Base-by-base conservation (phyloP, 2,329 filamentous ascomycete genomes). In the Pseudodiploospora longispora region DNA sequence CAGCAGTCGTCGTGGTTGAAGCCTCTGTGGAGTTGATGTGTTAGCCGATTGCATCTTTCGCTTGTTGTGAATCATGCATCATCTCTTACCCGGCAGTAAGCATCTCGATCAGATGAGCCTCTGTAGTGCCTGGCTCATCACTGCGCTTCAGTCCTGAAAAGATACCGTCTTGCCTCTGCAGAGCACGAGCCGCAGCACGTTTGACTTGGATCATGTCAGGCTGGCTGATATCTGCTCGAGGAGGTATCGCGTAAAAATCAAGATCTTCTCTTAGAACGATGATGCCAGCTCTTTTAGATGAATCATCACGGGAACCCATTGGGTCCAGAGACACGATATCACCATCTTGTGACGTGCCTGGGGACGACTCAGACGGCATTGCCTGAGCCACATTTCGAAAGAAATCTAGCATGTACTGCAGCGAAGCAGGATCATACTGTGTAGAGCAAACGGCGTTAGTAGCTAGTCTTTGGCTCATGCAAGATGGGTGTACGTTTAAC, bases 381-480 rank as follows among this genome's bases (percentile, higher is more conserved):
- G 90, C 93, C 66, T 96, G 89, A 43, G 93, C 93, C 51, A 98
- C 91, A 53, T 83, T 83, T 52, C 93, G 85, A 73, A 98, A 98
- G 68, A 98, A 98, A 58, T 96, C 91, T 52, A 98, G 80, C 93
- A 98, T 98, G 70, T 97, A 98, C 68, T 97, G 89, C 44, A 98
- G 79, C 39, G 91, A 97, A 42, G 83, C 83, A 27, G 93, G 91
- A 66, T 98, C 93, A 70, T 97, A 98, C 93, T 98, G 70, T 55
- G 34, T 12, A 10, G 4, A 6, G 4, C 32, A 30, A 44, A 27
- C 31, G 5, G 32, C n/a, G 28, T 10, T 31, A 38, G n/a, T 10
- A 31, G 10, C 6, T 27, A 42, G 30, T 10, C 8, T 32, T 19
- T 19, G 10, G 19, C 10, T 30, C 30, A 40, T 30, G 27, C 7